phyloP scores from a whole-genome alignment of 2,329 filamentous ascomycete genomes.

The Cadophora malorum region DNA sequence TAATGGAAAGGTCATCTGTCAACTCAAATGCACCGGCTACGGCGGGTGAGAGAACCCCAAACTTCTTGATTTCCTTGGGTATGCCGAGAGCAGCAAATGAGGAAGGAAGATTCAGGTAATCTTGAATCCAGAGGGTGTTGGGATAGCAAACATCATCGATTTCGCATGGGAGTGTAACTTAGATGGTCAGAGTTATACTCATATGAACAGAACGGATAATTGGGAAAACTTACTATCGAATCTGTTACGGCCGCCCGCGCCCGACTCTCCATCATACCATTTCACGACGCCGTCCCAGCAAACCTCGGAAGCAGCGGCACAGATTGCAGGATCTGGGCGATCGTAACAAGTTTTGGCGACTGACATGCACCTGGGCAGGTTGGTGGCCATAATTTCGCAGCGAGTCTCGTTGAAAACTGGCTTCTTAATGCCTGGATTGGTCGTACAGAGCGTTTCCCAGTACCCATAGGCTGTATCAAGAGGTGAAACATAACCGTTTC shows the following conservation, averaged over 20 bases:
- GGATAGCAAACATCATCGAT: slow-evolving; percentile 50
- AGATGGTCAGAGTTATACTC: neutral
- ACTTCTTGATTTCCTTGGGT: slow-evolving; percentile 56
- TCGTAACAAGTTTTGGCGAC: slow-evolving; percentile 50
- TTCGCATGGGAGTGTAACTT: slow-evolving; percentile 48
- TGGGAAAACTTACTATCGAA: slow-evolving; percentile 47
- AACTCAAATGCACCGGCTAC: slow-evolving; percentile 53
- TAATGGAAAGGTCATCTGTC: slow-evolving; percentile 65
- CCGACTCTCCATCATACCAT: slow-evolving; percentile 51
- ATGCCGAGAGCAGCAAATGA: slow-evolving; percentile 63
- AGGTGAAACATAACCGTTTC: slow-evolving; percentile 54
- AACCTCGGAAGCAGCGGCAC: slow-evolving; percentile 46
- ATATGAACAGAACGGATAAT: neutral
- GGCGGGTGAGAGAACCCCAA: slow-evolving; percentile 53
- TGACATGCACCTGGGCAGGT: slow-evolving; percentile 53
- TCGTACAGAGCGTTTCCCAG: slow-evolving; percentile 55
- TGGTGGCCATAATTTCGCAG: slow-evolving; percentile 53
- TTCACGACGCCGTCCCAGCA: slow-evolving; percentile 50
- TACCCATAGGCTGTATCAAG: slow-evolving; percentile 51
- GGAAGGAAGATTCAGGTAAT: slow-evolving; percentile 35
- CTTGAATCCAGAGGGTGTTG: slow-evolving; percentile 29
- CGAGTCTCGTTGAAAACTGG: slow-evolving; percentile 54
- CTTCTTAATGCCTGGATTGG: slow-evolving; percentile 50
- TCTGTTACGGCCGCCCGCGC: slow-evolving; percentile 49
- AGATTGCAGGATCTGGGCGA: slow-evolving; percentile 51